A percentile compares a stretch with the other conserved stretches of the same genome.
phyloP scores from a whole-genome alignment of 1,284 basidiomycete genomes.

The Cutaneotrichosporon arboriforme region DNA sequence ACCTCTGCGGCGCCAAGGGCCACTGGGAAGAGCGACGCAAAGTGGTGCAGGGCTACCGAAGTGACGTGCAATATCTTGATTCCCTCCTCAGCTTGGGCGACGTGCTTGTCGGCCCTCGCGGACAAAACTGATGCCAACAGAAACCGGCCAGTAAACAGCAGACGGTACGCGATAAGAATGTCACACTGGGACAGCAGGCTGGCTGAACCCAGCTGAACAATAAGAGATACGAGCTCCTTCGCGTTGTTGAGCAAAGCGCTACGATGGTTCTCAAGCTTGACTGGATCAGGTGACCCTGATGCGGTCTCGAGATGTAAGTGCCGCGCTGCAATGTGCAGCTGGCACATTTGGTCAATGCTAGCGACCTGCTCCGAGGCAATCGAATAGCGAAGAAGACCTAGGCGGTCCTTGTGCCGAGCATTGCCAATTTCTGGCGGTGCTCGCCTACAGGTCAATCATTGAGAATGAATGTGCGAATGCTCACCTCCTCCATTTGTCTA shows the following conservation, averaged over 20 bases:
- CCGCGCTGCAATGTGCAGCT: slow-evolving; percentile 3
- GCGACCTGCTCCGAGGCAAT: slow-evolving; percentile 9
- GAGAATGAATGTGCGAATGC: not conserved
- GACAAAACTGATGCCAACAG: slow-evolving; percentile 9
- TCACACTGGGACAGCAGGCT: slow-evolving; percentile 2
- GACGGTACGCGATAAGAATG: slow-evolving; percentile 10
- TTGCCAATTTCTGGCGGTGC: not conserved
- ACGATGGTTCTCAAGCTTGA: not conserved
- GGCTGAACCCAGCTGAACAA: slow-evolving; percentile 6
- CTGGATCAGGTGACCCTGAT: not conserved
- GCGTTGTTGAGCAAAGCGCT: slow-evolving; percentile 1
- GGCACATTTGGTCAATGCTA: slow-evolving; percentile 7
- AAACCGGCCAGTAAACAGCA: slow-evolving; percentile 12
- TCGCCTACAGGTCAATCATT: not conserved
- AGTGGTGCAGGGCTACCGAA: slow-evolving; percentile 6
- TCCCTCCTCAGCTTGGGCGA: slow-evolving; percentile 4
- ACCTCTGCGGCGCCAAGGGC: slow-evolving; percentile 14
- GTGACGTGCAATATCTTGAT: slow-evolving; percentile 8
- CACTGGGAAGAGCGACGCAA: slow-evolving; percentile 11
- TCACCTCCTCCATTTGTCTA: slow-evolving; percentile 6
- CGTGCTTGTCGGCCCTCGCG: slow-evolving; percentile 7
- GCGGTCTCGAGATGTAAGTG: slow-evolving; percentile 8
- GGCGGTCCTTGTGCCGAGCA: not conserved
- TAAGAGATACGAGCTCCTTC: slow-evolving; percentile 2
- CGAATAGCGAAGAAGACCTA: not conserved